These are phyloP conservation scores for Symbiodinium natans DNA, from an alignment of 73 alveolate species.

Conservation along the genomic window DNA sequence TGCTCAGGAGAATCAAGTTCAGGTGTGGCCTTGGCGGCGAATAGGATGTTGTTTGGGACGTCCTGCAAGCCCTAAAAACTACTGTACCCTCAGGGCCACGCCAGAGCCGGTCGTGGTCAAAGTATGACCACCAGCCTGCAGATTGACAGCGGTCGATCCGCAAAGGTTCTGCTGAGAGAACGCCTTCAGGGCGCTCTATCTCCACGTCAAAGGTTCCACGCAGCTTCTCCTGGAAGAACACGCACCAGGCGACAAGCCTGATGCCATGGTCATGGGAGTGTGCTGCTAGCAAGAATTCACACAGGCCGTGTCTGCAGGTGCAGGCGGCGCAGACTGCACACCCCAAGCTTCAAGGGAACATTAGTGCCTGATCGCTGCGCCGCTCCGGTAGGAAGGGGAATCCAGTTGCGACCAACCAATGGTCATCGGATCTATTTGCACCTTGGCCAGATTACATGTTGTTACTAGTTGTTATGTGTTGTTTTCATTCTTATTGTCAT, in stretches of 20 bases:
- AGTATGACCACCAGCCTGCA: background rate
- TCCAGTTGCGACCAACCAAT: slow-evolving; percentile 8
- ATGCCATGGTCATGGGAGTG: background rate
- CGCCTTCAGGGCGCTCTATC: slow-evolving; percentile 67
- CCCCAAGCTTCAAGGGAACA: background rate
- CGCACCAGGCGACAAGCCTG: slow-evolving; percentile 50
- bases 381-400: background rate
- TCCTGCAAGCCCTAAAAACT: background rate
- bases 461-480: background rate
- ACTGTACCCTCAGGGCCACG: background rate
- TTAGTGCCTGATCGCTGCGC: background rate
- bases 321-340: background rate
- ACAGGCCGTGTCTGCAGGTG: background rate
- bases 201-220: slow-evolving; percentile 65
- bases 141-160: background rate
- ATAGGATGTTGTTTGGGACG: background rate
- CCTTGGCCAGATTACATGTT: background rate
- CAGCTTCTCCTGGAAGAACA: slow-evolving; percentile 41
- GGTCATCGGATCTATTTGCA: background rate
- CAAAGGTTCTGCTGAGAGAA: too few species aligned
- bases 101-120: background rate
- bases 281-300: too few species aligned
- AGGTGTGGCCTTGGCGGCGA: background rate
- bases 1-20: background rate
- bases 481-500: background rate